Evolutionary conservation across 2,329 filamentous ascomycete species (phyloP), one percentile per base, ranked within the genome.

Genomic region (Trichoderma gracile): DNA sequence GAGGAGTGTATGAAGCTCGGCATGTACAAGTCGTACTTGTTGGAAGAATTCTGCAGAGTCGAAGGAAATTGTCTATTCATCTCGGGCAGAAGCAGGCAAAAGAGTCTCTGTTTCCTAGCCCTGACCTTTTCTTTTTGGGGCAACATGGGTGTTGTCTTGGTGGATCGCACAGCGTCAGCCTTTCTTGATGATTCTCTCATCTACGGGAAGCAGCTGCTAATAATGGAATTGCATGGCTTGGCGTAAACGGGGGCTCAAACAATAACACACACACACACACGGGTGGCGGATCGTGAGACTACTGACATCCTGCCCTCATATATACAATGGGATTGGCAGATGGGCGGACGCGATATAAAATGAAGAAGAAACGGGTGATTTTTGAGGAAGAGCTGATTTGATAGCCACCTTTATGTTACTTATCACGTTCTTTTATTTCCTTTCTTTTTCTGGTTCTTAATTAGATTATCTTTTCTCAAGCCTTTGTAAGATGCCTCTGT

Each of bases 201-300:
- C 43, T 42, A 43, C 45, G 50, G 25, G 21, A 45, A 38, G 38
- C 52, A 42, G 53, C 58, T 60, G 42, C 65, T 68, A 63, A 57
- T 64, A 38, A 38, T 14, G 33, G 33, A 12, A 57, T 73, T 62
- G 72, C 72, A 73, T 73, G 68, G 68, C 57, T 71, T 66, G 72
- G 72, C 71, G 71, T 64, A 74, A 67, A 67, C 50, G 65, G 68
- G 67, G 68, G 68, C 57, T 65, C 49, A 42, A 52, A 17, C 33
- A 38, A 30, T 7, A 30, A 30, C 27, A 30, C n/a, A 30, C 27
- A 30, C 12, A 12, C 2, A 3, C 33, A 17, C 0, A 12, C 10
- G 30, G 46, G 23, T 19, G 54, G 54, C 15, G 38, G 45, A 19
- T 27, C 21, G 54, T 56, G 53, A 58, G 23, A 40, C 27, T 43